Evolutionary conservation across 108 stramenopile genomes (phyloP).

Genomic region (Skeletonema potamos): DNA sequence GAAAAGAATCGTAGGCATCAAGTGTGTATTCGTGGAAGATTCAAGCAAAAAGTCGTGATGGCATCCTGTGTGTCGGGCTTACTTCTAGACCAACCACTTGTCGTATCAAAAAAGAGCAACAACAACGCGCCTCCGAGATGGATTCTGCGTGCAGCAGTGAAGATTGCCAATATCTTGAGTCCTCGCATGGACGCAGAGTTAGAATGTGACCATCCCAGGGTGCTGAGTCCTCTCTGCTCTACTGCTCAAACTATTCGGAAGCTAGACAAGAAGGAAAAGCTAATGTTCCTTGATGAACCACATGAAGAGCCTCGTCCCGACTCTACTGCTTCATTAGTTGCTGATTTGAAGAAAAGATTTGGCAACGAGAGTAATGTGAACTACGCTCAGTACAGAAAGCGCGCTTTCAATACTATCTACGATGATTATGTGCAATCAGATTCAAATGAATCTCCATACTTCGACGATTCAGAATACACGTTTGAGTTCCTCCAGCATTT

Average conservation of each 20-base stretch:
- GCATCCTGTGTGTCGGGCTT: constrained; percentile 80
- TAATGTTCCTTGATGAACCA: constrained; percentile 6
- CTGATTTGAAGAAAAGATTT: constrained; percentile 42
- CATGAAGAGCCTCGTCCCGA: constrained; percentile 26
- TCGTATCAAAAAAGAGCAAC: constrained; percentile 4
- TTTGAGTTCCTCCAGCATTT: constrained; percentile 89
- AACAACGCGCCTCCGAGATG: constrained; percentile 75
- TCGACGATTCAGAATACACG: constrained; percentile 72
- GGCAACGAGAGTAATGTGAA: constrained; percentile 20
- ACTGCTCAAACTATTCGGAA: constrained; percentile 67
- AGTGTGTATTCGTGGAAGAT: constrained; percentile 37
- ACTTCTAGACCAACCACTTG: constrained; percentile 42
- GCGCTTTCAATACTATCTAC: constrained; percentile 31
- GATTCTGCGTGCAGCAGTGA: constrained; percentile 70
- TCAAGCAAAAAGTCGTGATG: constrained; percentile 38
- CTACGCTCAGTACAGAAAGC: constrained; percentile 42
- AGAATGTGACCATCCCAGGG: constrained; percentile 59
- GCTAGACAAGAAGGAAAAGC: constrained; percentile 21
- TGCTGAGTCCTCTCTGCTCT: constrained; percentile 71
- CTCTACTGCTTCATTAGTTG: constrained; percentile 10
- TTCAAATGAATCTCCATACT: constrained; percentile 29
- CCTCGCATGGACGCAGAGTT: constrained; percentile 74
- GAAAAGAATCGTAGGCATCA: constrained; percentile 39
- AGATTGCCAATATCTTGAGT: constrained; percentile 73
- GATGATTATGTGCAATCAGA: constrained; percentile 28